phyloP scores from a whole-genome alignment of 768 basidiomycete species.

The Tephrocybe sp. region DNA sequence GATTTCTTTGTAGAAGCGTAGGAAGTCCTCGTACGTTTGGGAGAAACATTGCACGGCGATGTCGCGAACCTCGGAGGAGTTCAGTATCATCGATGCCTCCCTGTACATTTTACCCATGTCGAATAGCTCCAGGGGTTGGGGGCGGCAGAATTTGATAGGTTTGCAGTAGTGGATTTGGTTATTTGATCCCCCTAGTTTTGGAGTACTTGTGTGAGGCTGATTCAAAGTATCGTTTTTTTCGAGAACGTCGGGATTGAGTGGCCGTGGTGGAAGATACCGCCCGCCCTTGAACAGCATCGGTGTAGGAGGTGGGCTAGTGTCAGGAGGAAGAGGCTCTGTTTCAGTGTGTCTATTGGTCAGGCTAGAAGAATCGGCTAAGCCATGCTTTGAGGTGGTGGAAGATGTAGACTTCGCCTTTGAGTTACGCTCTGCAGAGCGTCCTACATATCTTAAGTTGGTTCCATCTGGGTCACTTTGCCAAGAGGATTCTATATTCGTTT shows the following conservation, averaged over 20 bases:
- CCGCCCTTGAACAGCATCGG: background rate
- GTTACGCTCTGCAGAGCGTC: background rate
- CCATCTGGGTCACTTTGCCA: background rate
- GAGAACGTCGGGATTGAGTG: too few relatives aligned
- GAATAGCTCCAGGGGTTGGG: background rate
- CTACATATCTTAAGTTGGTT: background rate
- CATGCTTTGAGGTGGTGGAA: background rate
- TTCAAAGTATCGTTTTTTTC: background rate
- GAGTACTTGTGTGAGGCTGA: background rate
- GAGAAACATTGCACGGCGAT: background rate
- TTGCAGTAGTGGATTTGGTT: background rate
- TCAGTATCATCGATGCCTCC: background rate
- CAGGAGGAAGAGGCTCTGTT: slow-evolving; percentile 5
- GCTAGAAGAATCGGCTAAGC: background rate
- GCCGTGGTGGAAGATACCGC: too few relatives aligned
- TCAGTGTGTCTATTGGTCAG: background rate
- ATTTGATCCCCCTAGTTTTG: too few relatives aligned
- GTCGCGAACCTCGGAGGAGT: background rate
- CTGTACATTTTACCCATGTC: background rate
- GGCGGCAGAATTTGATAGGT: background rate
- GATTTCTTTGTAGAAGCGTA: background rate
- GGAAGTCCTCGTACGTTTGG: slow-evolving; percentile 1
- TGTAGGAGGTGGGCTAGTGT: slow-evolving; percentile 1
- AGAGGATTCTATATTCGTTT: background rate
- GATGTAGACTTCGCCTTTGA: background rate